Conservation (phyloP, 176 grass and related monocot genomes). For the Carex pumila region DNA sequence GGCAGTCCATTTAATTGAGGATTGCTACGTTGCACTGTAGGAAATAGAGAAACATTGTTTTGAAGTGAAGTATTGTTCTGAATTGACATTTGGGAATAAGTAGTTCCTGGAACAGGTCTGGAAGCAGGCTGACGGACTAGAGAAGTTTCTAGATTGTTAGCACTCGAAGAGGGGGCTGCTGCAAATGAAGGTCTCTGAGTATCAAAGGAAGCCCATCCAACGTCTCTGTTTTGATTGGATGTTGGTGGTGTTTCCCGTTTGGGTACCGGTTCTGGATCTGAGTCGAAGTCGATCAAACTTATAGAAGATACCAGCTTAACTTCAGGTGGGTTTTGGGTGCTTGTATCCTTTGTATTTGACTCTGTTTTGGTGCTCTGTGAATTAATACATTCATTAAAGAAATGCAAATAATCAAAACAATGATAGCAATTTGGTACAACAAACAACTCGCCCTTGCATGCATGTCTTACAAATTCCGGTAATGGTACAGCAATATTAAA, state of each 20-base stretch:
- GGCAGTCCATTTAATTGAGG: slow-evolving; percentile 19
- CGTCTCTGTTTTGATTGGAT: slow-evolving; percentile 16
- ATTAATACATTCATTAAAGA: neutral
- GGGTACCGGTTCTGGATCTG: slow-evolving; percentile 22
- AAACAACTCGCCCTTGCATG: neutral
- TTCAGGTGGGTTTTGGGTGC: slow-evolving; percentile 21
- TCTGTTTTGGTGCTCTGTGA: slow-evolving; percentile 17
- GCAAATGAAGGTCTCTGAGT: slow-evolving; percentile 15
- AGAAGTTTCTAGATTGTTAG: slow-evolving; percentile 26
- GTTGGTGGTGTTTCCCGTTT: neutral
- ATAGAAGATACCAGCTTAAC: slow-evolving; percentile 22
- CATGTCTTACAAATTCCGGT: neutral
- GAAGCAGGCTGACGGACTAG: slow-evolving; percentile 19
- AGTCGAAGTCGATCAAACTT: slow-evolving; percentile 59
- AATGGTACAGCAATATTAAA: neutral
- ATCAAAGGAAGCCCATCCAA: slow-evolving; percentile 66
- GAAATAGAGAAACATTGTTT: slow-evolving; percentile 23
- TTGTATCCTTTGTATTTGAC: slow-evolving; percentile 23
- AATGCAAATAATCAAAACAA: neutral
- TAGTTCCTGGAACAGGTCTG: slow-evolving; percentile 6
- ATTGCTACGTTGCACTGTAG: slow-evolving; percentile 22
- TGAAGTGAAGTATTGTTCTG: slow-evolving; percentile 28
- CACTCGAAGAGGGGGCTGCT: slow-evolving; percentile 7
- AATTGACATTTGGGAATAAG: slow-evolving; percentile 1
- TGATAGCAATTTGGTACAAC: neutral